phyloP scores from a whole-genome alignment of 2,329 filamentous ascomycete genomes.

The Penicillium oxalicum region DNA sequence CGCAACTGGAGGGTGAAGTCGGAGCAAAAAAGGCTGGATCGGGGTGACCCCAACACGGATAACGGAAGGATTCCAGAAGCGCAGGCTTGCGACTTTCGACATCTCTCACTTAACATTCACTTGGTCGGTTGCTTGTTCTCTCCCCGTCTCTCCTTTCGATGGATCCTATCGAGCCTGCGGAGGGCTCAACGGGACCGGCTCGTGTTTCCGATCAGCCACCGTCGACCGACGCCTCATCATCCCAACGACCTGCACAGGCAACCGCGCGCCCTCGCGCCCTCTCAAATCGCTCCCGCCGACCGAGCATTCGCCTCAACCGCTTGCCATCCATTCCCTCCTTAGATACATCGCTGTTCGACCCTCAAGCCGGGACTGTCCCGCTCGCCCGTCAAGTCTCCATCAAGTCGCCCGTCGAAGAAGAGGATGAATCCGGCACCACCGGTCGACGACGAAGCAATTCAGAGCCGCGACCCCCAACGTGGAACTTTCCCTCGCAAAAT shows the following conservation, averaged over 20 bases:
- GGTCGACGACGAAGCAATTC: slow-evolving; percentile 38
- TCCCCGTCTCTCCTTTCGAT: slow-evolving; percentile 15
- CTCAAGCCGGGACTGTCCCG: slow-evolving; percentile 9
- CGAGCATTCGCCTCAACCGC: slow-evolving; percentile 28
- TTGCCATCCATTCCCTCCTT: slow-evolving; percentile 16
- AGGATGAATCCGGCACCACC: slow-evolving; percentile 24
- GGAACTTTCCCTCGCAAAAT: slow-evolving; percentile 23
- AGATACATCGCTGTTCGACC: slow-evolving; percentile 10
- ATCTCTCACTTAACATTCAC: too few relatives aligned
- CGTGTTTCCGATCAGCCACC: slow-evolving; percentile 11
- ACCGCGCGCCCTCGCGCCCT: slow-evolving; percentile 16
- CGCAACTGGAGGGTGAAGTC: too few relatives aligned
- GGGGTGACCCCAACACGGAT: not conserved
- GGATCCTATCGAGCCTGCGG: slow-evolving; percentile 36
- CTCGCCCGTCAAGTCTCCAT: slow-evolving; percentile 13
- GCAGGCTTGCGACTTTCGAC: too few relatives aligned
- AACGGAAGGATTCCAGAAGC: too few relatives aligned
- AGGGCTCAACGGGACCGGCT: slow-evolving; percentile 14
- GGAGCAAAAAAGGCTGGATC: too few relatives aligned
- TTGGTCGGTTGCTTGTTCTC: too few relatives aligned
- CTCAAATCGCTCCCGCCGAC: slow-evolving; percentile 25
- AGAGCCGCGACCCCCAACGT: slow-evolving; percentile 34
- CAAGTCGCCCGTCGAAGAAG: slow-evolving; percentile 16
- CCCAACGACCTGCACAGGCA: slow-evolving; percentile 12
- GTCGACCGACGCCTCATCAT: slow-evolving; percentile 10